phyloP scores from a whole-genome alignment of 148 eudicot genomes.

The Rhododendron simsii region DNA sequence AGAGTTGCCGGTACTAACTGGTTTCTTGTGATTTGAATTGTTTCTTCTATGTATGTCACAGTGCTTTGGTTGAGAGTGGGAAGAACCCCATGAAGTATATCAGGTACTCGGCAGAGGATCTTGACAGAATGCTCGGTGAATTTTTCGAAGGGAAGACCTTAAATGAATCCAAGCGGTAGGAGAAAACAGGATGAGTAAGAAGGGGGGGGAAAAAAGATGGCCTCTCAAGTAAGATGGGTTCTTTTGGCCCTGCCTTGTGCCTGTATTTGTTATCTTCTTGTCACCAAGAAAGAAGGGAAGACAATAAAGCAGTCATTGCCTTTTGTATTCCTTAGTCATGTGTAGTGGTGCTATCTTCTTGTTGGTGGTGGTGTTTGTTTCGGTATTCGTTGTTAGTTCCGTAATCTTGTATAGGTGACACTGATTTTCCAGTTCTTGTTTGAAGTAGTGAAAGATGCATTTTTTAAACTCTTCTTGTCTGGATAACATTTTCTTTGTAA shows the following conservation, averaged over 20 bases:
- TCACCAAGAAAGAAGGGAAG: too few relatives aligned
- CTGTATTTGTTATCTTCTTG: background rate
- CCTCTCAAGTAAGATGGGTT: conserved; percentile 1
- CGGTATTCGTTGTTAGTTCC: background rate
- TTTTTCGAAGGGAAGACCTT: conserved; percentile 81
- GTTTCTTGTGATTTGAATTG: background rate
- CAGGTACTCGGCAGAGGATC: conserved; percentile 81
- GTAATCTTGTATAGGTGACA: background rate
- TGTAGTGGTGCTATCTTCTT: background rate
- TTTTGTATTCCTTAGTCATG: background rate
- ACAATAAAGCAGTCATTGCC: background rate
- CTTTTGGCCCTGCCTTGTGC: background rate
- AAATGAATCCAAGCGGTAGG: conserved; percentile 57
- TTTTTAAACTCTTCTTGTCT: background rate
- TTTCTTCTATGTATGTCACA: conserved; percentile 20
- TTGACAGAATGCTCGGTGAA: conserved; percentile 92
- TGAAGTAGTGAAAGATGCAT: conserved; percentile 4
- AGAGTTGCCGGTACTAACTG: background rate
- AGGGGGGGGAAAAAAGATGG: background rate
- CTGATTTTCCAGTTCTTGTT: background rate
- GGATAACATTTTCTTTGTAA: background rate
- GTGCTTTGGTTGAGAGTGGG: conserved; percentile 80
- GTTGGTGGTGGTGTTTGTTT: background rate
- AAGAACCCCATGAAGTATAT: conserved; percentile 89
- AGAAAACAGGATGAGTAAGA: background rate